Percentiles rank a stretch among this genome's conserved stretches.
These are phyloP conservation scores for Cercophora scortea DNA, from an alignment of 495 filamentous ascomycete species.

Conservation along the genomic window DNA sequence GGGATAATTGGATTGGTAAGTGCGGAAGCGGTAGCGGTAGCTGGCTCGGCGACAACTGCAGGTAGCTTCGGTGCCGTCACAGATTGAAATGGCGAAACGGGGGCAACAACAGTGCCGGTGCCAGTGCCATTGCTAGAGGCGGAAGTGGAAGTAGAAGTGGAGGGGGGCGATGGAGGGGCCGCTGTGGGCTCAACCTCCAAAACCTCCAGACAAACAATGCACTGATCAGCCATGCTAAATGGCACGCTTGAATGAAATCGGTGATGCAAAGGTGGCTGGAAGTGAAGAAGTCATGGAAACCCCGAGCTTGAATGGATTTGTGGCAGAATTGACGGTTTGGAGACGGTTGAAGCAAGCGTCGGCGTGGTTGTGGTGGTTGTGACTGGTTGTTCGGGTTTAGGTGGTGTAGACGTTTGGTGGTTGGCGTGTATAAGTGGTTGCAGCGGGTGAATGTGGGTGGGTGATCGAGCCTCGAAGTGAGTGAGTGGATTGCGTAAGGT, in stretches of 20 bases:
- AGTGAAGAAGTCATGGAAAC: constrained; percentile 32
- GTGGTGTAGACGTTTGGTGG: background rate
- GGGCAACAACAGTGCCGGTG: background rate
- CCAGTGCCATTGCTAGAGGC: too few species aligned
- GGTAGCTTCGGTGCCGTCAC: background rate
- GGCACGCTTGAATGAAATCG: constrained; percentile 4
- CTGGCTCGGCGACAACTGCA: too few species aligned
- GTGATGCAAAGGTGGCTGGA: background rate
- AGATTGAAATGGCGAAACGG: constrained; percentile 1
- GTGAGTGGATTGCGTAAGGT: background rate
- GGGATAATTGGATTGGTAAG: too few species aligned
- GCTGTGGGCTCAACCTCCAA: constrained; percentile 47
- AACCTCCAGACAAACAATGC: constrained; percentile 93
- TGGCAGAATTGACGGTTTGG: background rate
- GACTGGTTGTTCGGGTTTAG: background rate
- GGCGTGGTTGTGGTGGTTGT: background rate
- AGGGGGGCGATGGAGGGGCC: constrained; percentile 3
- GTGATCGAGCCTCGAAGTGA: background rate
- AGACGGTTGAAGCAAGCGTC: background rate
- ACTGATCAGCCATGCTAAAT: constrained; percentile 74
- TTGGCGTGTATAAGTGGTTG: constrained; percentile 5
- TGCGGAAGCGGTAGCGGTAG: too few species aligned
- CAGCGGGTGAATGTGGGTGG: background rate
- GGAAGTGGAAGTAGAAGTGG: background rate
- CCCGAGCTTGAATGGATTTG: constrained; percentile 1